Evolutionary conservation across 2,329 filamentous ascomycete genomes (phyloP), one percentile per base, ranked within the genome.

Genomic region (Chaetomium globosum): DNA sequence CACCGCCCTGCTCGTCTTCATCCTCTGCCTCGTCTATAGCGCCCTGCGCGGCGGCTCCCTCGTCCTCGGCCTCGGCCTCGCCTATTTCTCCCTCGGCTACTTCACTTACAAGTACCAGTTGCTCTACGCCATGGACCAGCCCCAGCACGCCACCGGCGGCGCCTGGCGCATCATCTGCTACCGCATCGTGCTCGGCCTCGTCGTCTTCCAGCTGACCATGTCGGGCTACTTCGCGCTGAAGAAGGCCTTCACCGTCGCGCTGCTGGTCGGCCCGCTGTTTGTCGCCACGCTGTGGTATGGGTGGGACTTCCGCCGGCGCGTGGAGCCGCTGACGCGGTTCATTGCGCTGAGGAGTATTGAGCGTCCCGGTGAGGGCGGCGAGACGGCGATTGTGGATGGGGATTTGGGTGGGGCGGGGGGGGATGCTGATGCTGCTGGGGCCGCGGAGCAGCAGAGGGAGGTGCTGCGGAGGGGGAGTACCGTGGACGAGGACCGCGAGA

Each of bases 91-190:
- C 23, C 85, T 96, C 16, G 93, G 93, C 23, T 90, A 92, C 75
- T 94, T 94, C 74, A 91, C 92, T 36, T 96, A 96, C 84, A 97
- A 97, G 76, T 99, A 99, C 78, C 96, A 99, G 80, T 82, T 99
- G 4, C 83, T 99, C 4, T 99, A 99, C 76, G 93, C 95, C 36
- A 99, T 99, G 95, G 93, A 98, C 73, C 94, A 98, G 75, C 91
- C 92, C 19, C 92, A 96, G 74, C 93, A 97, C 75, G 92, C 93
- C 19, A 98, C 94, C 0, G 96, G 96, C 23, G 88, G 90, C 67
- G 93, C 93, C 4, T 99, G 95, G 95, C 89, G 91, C 57, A 96
- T 99, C 85, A 97, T 99, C 68, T 97, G 93, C 78, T 92, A 95
- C 74, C 91, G 95, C 43, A 85, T 97, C 65, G 86, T 98, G 63